Percentiles rank a stretch among this genome's conserved stretches.
These are phyloP conservation scores for Aspergillus intermedius DNA, from an alignment of 2,329 filamentous ascomycete genomes.

Conservation along the genomic window DNA sequence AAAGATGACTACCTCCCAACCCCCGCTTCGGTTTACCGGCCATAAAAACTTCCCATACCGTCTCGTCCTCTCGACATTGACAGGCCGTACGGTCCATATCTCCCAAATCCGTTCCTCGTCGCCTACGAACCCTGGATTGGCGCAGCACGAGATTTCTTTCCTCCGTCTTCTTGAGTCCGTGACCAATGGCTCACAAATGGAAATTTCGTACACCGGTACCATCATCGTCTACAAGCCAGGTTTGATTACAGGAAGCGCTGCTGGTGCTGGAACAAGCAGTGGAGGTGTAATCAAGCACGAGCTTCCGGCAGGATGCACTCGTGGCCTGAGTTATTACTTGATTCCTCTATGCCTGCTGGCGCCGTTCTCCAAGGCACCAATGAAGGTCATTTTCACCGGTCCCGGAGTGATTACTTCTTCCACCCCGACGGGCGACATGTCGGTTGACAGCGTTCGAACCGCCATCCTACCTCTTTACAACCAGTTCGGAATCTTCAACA, in stretches of 20 bases:
- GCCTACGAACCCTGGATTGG: constrained; percentile 78
- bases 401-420: constrained; percentile 87
- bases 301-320: constrained; percentile 66
- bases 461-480: constrained; percentile 85
- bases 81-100: constrained; percentile 81
- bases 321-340: constrained; percentile 88
- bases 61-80: constrained; percentile 83
- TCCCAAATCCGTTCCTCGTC: constrained; percentile 87
- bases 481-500: constrained; percentile 80
- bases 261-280: constrained; percentile 62
- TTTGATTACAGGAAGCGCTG: constrained; percentile 76
- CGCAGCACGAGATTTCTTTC: constrained; percentile 90
- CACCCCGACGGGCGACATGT: constrained; percentile 78
- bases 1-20: constrained; percentile 40
- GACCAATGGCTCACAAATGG: constrained; percentile 90
- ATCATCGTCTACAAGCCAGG: constrained; percentile 88
- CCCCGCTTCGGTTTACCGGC: constrained; percentile 67
- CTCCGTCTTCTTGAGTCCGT: constrained; percentile 87
- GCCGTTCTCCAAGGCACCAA: constrained; percentile 83
- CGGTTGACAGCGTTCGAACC: constrained; percentile 87
- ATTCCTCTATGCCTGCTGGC: constrained; percentile 82
- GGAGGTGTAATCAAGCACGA: constrained; percentile 74
- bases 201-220: constrained; percentile 94
- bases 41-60: constrained; percentile 78
- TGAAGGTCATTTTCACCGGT: constrained; percentile 85